Evolutionary conservation across 805 yeast genomes (phyloP), one percentile per base, ranked within the genome.

Genomic region (Tetrapisispora pingtungensis): DNA sequence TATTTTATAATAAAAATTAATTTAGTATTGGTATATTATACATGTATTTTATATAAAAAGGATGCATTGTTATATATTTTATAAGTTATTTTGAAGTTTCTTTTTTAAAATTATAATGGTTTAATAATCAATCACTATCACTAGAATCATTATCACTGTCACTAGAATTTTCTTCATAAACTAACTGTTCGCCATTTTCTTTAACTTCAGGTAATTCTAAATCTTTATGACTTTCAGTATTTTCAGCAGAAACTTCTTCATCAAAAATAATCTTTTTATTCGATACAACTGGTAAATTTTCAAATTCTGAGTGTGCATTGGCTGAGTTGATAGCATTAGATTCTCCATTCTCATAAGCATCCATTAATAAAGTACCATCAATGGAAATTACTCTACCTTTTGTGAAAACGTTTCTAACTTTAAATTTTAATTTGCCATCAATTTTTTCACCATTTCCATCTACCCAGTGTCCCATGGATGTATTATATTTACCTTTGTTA

Each of bases 401-500:
- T 13, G 81, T 77, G 46, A 76, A 81, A 43, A 90, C 71, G 24
- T 79, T 71, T 58, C 81, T 84, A 36, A 90, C 77, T 2, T 80
- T 77, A 63, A 93, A 88, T 53, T 71, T 72, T 41, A 90, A 64
- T 62, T 86, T 87, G 4, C 96, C 97, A 52, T 84, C 96, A 17
- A 93, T 70, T 44, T 81, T 78, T 36, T 74, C 69, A 13, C 82
- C 95, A 45, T 77, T 69, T 36, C 71, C 83, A 61, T 90, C 96
- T 12, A 71, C 71, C 98, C 98, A 90, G 61, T 84, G 76, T 1
- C 98, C 98, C 51, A 84, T 69, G 0, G 88, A 80, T 46, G 72
- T 71, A 45, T 45, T 44, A 32, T 35, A 45, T 37, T 37, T 37
- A 18, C 14, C 17, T 3, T 26, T 37, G 4, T n/a, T 17, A 63